phyloP scores from a whole-genome alignment of 2,329 filamentous ascomycete species.

The Botrytis galanthina region DNA sequence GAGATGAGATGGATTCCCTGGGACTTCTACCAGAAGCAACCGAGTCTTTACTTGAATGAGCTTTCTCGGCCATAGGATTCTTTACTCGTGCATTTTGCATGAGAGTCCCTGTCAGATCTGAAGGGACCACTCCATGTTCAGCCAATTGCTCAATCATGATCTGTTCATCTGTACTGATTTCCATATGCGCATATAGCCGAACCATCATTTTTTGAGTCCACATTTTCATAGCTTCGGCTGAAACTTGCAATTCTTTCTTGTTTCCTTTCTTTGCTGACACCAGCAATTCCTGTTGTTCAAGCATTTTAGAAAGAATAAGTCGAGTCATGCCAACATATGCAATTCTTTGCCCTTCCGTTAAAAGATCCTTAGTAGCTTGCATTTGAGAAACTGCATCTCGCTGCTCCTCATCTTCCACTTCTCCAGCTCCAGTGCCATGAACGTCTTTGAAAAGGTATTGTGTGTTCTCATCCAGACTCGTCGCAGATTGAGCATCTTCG shows the following conservation, averaged over 20 bases:
- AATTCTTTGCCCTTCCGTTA: conserved; percentile 93
- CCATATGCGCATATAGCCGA: conserved; percentile 91
- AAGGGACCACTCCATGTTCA: conserved; percentile 83
- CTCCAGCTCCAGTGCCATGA: conserved; percentile 56
- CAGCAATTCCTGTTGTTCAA: conserved; percentile 62
- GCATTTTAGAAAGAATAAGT: conserved; percentile 75
- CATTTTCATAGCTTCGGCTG: conserved; percentile 81
- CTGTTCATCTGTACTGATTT: conserved; percentile 86
- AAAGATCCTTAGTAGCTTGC: conserved; percentile 89
- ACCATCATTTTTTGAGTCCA: conserved; percentile 99
- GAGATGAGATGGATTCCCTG: conserved; percentile 42
- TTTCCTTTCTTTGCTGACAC: conserved; percentile 54
- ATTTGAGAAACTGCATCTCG: conserved; percentile 86
- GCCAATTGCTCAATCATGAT: conserved; percentile 98
- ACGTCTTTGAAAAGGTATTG: conserved; percentile 87
- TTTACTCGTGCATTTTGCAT: conserved; percentile 92
- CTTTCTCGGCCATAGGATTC: conserved; percentile 74
- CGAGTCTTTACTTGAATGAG: conserved; percentile 33
- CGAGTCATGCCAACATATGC: conserved; percentile 92
- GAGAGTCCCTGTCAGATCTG: conserved; percentile 78
- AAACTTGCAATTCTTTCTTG: conserved; percentile 69
- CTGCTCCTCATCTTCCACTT: conserved; percentile 71
- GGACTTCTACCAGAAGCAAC: conserved; percentile 34
- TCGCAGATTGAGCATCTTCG: conserved; percentile 89
- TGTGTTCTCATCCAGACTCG: conserved; percentile 96